These are phyloP conservation scores for Apophysomyces trapeziformis DNA, from an alignment of 371 early-diverging fungal genomes.

Conservation along the genomic window DNA sequence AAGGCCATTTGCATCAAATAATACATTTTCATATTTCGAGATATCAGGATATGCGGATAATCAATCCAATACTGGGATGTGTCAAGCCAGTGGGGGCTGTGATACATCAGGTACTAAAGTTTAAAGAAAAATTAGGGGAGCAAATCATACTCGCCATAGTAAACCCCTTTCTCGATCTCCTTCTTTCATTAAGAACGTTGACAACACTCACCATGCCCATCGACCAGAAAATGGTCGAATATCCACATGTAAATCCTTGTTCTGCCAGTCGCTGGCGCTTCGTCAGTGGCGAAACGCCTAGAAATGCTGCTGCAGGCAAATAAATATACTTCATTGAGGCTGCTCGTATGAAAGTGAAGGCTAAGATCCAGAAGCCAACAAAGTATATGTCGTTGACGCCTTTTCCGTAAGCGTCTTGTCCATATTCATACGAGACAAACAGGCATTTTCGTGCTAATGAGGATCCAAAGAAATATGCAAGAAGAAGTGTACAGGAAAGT, in stretches of 20 bases:
- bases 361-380: constrained; percentile 68
- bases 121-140: constrained; percentile 1
- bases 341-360: constrained; percentile 73
- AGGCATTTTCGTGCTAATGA: constrained; percentile 25
- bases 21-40: constrained; percentile 68
- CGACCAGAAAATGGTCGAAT: constrained; percentile 63
- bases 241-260: constrained; percentile 62
- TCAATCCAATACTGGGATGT: constrained; percentile 70
- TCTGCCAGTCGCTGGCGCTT: constrained; percentile 71
- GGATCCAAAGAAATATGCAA: constrained; percentile 21
- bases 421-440: constrained; percentile 24
- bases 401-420: constrained; percentile 41
- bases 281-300: constrained; percentile 51
- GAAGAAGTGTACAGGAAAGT: constrained; percentile 6
- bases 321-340: constrained; percentile 61
- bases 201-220: constrained; percentile 57
- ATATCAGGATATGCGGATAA: constrained; percentile 66
- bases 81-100: constrained; percentile 74
- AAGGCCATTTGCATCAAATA: constrained; percentile 82
- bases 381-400: constrained; percentile 62
- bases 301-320: constrained; percentile 57
- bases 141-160: neutral
- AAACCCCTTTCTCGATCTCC: neutral
- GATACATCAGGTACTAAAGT: constrained; percentile 57
- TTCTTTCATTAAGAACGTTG: neutral